Conservation (phyloP, 2,329 filamentous ascomycete species). For the Penicillium sp. region DNA sequence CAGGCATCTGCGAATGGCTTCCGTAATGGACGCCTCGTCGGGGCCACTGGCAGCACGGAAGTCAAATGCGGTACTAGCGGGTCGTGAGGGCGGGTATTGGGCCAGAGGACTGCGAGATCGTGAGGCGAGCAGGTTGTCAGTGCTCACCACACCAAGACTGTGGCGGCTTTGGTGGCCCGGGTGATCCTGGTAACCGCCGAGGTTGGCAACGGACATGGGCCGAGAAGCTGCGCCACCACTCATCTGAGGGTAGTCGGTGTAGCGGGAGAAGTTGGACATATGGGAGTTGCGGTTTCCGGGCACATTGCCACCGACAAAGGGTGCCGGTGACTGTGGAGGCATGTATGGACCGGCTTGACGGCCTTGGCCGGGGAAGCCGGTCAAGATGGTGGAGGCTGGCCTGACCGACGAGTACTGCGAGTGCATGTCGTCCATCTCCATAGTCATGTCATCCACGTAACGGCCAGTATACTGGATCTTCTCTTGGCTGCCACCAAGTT, state of each 20-base stretch:
- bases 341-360: constrained; percentile 60
- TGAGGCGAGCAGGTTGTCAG: constrained; percentile 42
- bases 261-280: constrained; percentile 61
- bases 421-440: constrained; percentile 96
- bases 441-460: constrained; percentile 65
- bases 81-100: constrained; percentile 44
- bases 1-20: constrained; percentile 77
- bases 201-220: constrained; percentile 57
- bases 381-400: constrained; percentile 77
- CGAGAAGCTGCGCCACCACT: constrained; percentile 37
- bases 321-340: constrained; percentile 75
- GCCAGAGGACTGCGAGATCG: constrained; percentile 48
- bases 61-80: constrained; percentile 51
- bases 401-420: constrained; percentile 91
- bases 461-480: constrained; percentile 50
- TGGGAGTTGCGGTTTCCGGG: constrained; percentile 58
- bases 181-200: constrained; percentile 45
- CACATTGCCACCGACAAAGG: constrained; percentile 53
- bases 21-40: constrained; percentile 72
- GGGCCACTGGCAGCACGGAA: constrained; percentile 60
- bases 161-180: constrained; percentile 34
- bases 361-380: constrained; percentile 66
- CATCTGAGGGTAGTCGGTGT: constrained; percentile 57
- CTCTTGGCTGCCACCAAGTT: constrained; percentile 58
- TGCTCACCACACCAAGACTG: constrained; percentile 42